phyloP scores from a whole-genome alignment of 768 basidiomycete genomes.

The Russula sp. region DNA sequence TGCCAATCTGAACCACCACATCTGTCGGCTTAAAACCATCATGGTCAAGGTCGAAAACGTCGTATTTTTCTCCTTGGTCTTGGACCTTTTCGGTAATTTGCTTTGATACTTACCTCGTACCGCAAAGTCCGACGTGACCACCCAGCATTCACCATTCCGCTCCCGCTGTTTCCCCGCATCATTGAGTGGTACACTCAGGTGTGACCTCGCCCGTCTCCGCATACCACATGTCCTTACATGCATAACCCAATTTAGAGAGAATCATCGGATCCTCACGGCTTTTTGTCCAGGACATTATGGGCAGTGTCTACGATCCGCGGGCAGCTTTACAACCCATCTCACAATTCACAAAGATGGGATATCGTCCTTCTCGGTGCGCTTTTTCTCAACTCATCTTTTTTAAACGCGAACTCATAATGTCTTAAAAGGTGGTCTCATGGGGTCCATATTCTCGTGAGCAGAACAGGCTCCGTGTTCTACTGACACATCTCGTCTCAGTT shows the following conservation, averaged over 20 bases:
- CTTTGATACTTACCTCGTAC: not conserved
- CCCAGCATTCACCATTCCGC: constrained; percentile 84
- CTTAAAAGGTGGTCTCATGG: constrained; percentile 72
- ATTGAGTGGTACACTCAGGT: constrained; percentile 88
- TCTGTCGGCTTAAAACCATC: not conserved
- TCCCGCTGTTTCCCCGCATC: constrained; percentile 97
- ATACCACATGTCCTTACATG: not conserved
- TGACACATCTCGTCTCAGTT: not conserved
- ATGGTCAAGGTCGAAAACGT: constrained; percentile 71
- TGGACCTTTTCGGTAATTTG: constrained; percentile 71
- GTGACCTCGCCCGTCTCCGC: not conserved
- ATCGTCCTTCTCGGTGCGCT: constrained; percentile 77
- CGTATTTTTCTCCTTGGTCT: constrained; percentile 83
- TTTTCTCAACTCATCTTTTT: not conserved
- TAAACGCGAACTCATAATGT: not conserved
- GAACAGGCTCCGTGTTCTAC: not conserved
- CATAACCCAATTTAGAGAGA: constrained; percentile 46
- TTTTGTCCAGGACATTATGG: constrained; percentile 64
- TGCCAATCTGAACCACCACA: not conserved
- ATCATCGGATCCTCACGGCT: constrained; percentile 56
- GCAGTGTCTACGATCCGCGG: constrained; percentile 61
- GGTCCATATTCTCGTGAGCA: constrained; percentile 84
- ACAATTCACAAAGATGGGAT: constrained; percentile 80
- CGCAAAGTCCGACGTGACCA: constrained; percentile 2
- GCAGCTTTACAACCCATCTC: constrained; percentile 50